These are phyloP conservation scores for Ceratocystis papillata DNA, from an alignment of 2,329 filamentous ascomycete genomes.

Conservation along the genomic window DNA sequence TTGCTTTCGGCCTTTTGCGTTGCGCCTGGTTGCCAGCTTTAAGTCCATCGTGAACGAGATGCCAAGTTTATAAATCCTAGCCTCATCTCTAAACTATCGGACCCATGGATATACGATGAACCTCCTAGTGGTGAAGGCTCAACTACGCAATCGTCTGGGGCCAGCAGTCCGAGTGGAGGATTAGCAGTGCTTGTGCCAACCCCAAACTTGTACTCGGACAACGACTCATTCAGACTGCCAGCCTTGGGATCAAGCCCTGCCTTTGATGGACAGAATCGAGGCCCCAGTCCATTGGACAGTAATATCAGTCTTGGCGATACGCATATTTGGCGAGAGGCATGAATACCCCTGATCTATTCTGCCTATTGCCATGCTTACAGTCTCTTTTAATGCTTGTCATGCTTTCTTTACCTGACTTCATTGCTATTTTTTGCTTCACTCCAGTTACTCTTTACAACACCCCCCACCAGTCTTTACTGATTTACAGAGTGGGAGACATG, in stretches of 20 bases:
- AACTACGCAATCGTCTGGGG: constrained; percentile 5
- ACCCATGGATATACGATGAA: constrained; percentile 54
- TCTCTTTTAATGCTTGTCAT: not conserved
- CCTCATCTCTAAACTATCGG: constrained; percentile 55
- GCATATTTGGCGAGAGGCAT: constrained; percentile 38
- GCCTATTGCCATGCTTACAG: not conserved
- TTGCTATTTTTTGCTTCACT: no score
- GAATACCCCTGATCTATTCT: not conserved
- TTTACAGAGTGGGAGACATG: no score
- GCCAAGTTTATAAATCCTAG: constrained; percentile 67
- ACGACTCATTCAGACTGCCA: constrained; percentile 8
- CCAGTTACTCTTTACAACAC: no score
- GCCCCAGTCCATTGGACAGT: constrained; percentile 35
- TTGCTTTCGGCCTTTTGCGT: not conserved
- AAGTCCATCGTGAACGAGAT: constrained; percentile 44
- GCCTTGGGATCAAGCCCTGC: not conserved
- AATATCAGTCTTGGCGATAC: constrained; percentile 41
- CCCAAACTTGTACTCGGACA: not conserved
- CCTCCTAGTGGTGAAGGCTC: constrained; percentile 8
- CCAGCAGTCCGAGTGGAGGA: constrained; percentile 2
- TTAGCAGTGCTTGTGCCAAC: constrained; percentile 2
- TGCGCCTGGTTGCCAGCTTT: not conserved
- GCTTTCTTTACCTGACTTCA: no score
- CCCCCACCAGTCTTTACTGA: no score
- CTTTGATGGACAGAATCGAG: constrained; percentile 13